phyloP scores from a whole-genome alignment of 306 rosid species.

The Bauhinia variegata region DNA sequence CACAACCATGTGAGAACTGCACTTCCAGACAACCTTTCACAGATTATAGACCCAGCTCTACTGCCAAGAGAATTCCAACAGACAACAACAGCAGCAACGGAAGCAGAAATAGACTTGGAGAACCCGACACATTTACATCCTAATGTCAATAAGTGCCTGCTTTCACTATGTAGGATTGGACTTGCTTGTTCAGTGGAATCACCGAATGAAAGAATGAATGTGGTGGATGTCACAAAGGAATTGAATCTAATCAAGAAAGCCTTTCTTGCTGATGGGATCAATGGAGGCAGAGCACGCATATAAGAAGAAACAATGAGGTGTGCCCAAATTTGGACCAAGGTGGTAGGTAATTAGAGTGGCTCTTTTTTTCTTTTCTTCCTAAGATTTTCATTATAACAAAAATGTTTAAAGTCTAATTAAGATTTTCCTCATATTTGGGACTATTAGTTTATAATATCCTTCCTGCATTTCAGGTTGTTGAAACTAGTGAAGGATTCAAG shows the following conservation, averaged over 20 bases:
- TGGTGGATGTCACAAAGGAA: not conserved
- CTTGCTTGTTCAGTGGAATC: not conserved
- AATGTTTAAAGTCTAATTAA: too few species aligned
- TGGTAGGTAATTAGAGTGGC: too few species aligned
- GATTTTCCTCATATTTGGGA: too few species aligned
- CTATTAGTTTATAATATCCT: too few species aligned
- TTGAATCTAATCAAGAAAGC: not conserved
- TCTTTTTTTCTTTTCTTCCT: too few species aligned
- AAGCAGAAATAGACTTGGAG: not conserved
- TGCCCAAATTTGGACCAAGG: too few species aligned
- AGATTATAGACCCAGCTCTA: slow-evolving; percentile 22
- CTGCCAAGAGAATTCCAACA: not conserved
- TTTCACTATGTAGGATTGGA: not conserved
- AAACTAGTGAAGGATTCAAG: too few species aligned
- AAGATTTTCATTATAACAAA: too few species aligned
- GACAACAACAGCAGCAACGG: not conserved
- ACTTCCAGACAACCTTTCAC: slow-evolving; percentile 10
- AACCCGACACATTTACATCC: not conserved
- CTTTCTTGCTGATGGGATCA: not conserved
- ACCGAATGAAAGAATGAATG: not conserved
- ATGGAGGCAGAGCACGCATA: too few species aligned
- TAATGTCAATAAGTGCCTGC: slow-evolving; percentile 9
- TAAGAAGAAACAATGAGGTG: too few species aligned
- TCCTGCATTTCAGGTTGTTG: too few species aligned
- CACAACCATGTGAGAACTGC: slow-evolving; percentile 4